Base-by-base conservation (phyloP, 1,284 basidiomycete species). In the Moesziomyces globuligerus region DNA sequence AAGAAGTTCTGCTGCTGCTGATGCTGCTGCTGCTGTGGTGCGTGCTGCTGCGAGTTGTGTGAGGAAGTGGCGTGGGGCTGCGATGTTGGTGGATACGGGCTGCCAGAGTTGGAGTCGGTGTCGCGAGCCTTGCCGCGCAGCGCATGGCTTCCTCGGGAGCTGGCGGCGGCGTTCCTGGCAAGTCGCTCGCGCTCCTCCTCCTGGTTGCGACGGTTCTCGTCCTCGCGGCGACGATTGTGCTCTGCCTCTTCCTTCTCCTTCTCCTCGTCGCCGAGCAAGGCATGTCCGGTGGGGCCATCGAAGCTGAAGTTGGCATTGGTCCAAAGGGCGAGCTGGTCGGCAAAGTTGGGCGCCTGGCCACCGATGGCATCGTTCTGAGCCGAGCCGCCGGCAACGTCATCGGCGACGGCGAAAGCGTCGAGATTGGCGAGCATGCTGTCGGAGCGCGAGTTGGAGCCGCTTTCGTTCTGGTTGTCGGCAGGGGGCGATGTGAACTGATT, bases 281-380 rank as follows among this genome's bases (percentile, higher is more conserved):
- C 80, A 42, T 81, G 79, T 10, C 80, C 80, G 21, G 80, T 81
- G 21, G 80, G 79, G 13, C 79, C 79, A 38, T 82, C 80, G 48
- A 82, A 82, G 52, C 67, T 76, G 57, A 82, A 82, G 56, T 76
- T 80, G 41, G 79, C 79, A 37, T 79, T 82, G 40, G 79, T 82
- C 80, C 80, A 82, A 3, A 82, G 71, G 7, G 77, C 77, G 6
- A 82, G 72, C 50, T 82, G 80, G 36, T 82, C 80, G 29, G 79
- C 70, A 56, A 82, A 78, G 49, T 74, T 78, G 49, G 66, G 59
- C 36, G 61, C 61, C 26, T 69, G 59, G 29, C 50, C 55, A 11
- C 48, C 57, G 25, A 25, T 59, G 34, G 44, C 46, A n/a, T 71
- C 71, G 47, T 60, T 67, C 25, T 55, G 51, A 11, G 13, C 36